Evolutionary conservation across 2,329 filamentous ascomycete genomes (phyloP), one percentile per base, ranked within the genome.

Genomic region (Ophiosphaerella herpotricha): DNA sequence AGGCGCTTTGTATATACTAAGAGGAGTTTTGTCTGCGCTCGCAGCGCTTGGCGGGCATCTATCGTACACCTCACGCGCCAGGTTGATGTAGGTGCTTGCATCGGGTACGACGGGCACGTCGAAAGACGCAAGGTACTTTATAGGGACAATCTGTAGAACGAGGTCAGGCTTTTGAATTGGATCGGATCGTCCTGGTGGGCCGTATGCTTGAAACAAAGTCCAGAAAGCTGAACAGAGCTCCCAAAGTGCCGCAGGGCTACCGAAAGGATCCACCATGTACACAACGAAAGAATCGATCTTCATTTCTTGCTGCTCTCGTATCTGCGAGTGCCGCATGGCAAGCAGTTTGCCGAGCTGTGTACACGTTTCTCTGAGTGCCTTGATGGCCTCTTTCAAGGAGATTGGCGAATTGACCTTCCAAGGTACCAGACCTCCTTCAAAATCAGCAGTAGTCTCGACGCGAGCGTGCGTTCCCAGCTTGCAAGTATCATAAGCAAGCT

Each of bases 1-100:
- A 2, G 90, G 87, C 0, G 87, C 84, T 7, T 86, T 83, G 67
- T 77, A 75, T 38, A 77, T 79, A 21, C 70, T 74, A 13, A 83
- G 82, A 78, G 47, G 81, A 71, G 9, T 65, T 36, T 68, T 69
- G 48, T 70, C 67, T 12, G 60, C 56, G 34, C 63, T 67, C 2
- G 64, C 58, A 8, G 65, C 48, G 35, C 75, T 76, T 3, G 80
- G 78, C 4, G 81, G 80, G 63, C 89, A 91, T 5, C 90, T 85
- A 65, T 91, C 88, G 61, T 93, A 94, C 2, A 88, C 83, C 70
- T 93, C 88, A 51, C 90, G 79, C 14, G 87, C 88, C 13, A 92
- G 76, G 47, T 77, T 82, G 38, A 78, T 75, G 60, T 88, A 83
- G 12, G 86, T 85, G 5, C 74, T 68, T 0, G 84, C 82, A 2